A percentile compares a stretch with the other conserved stretches of the same genome.
phyloP scores from a whole-genome alignment of 179 eudicot species.

The Pouteria campechiana region DNA sequence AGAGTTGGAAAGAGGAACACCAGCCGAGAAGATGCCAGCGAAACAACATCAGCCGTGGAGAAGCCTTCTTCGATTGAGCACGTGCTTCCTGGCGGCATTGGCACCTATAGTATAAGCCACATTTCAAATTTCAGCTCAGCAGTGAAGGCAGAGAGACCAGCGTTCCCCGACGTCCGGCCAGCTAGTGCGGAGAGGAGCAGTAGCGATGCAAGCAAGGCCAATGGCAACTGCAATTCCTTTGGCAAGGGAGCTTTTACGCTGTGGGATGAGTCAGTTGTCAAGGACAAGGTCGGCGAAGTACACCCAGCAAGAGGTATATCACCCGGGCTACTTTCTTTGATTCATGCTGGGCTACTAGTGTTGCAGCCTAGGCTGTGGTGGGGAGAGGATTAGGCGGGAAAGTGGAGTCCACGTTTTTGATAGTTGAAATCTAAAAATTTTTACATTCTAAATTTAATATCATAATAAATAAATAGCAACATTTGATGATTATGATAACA shows the following conservation, averaged over 20 bases:
- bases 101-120: slow-evolving; percentile 72
- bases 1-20: slow-evolving; percentile 28
- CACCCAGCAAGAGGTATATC: slow-evolving; percentile 44
- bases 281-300: slow-evolving; percentile 33
- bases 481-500: too few relatives aligned
- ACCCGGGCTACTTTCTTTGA: neutral
- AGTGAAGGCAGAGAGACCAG: slow-evolving; percentile 54
- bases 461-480: too few relatives aligned
- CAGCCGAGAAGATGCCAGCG: slow-evolving; percentile 35
- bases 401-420: too few relatives aligned
- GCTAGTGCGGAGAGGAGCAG: slow-evolving; percentile 43
- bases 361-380: too few relatives aligned
- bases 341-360: slow-evolving; percentile 2
- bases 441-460: too few relatives aligned
- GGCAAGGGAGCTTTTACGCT: slow-evolving; percentile 74
- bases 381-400: too few relatives aligned
- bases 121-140: slow-evolving; percentile 47
- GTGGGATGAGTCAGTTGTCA: slow-evolving; percentile 71
- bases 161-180: too few relatives aligned
- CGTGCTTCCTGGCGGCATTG: slow-evolving; percentile 79
- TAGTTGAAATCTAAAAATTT: too few relatives aligned
- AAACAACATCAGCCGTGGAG: slow-evolving; percentile 26
- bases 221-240: slow-evolving; percentile 65
- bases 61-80: slow-evolving; percentile 51
- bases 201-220: slow-evolving; percentile 45